Conservation (phyloP, 2,329 filamentous ascomycete genomes). For the Clarireedia paspali region DNA sequence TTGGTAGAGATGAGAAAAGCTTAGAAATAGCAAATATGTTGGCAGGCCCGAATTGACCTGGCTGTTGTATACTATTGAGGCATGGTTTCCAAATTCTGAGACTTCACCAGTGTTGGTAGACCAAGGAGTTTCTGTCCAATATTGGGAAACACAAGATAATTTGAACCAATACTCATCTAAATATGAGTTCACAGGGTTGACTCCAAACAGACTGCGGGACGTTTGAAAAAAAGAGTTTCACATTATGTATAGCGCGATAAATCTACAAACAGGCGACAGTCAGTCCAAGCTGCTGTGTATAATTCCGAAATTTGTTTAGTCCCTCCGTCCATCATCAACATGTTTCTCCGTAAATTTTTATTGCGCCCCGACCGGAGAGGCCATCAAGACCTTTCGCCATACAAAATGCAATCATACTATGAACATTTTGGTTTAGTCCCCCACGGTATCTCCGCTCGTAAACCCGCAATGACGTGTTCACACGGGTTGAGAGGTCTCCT, state of each 20-base stretch:
- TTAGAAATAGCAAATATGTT: no score
- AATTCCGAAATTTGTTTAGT: neutral
- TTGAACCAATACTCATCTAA: no score
- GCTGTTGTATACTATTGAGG: no score
- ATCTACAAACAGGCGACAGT: neutral
- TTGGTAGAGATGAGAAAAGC: no score
- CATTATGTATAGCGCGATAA: conserved; percentile 2
- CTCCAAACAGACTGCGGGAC: no score
- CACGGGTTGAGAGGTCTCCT: conserved; percentile 19
- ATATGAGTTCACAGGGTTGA: no score
- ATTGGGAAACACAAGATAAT: no score
- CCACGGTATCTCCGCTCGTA: neutral
- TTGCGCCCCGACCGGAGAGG: neutral
- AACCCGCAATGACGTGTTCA: neutral
- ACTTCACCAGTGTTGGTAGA: no score
- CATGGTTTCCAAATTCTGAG: no score
- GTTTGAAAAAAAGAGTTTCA: neutral
- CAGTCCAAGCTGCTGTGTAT: conserved; percentile 5
- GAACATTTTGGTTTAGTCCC: no score
- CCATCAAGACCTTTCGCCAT: conserved; percentile 7
- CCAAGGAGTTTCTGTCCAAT: no score
- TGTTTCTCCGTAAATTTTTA: neutral
- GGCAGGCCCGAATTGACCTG: no score
- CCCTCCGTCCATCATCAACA: neutral
- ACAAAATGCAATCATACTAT: neutral